phyloP scores from a whole-genome alignment of 257 asterid genomes.

The Catharanthus roseus region DNA sequence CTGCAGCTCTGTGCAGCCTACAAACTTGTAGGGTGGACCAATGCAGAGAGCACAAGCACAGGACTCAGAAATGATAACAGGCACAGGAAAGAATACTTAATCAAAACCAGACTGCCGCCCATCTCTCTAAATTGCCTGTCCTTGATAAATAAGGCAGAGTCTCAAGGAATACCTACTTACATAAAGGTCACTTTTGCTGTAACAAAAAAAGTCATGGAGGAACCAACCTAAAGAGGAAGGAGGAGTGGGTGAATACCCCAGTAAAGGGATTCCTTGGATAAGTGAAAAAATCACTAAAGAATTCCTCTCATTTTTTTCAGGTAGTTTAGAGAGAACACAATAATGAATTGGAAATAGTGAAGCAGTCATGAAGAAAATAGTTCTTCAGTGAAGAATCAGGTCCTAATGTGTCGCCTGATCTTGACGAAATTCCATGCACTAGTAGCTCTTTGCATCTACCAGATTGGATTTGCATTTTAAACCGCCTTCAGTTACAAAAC shows the following conservation, averaged over 20 bases:
- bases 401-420: too few relatives aligned
- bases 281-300: neutral
- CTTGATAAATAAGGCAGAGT: neutral
- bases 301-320: neutral
- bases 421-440: neutral
- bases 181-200: neutral
- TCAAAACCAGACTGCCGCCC: neutral
- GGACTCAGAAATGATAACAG: neutral
- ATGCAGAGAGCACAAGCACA: neutral
- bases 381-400: neutral
- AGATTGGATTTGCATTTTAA: neutral
- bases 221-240: neutral
- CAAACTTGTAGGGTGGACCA: neutral
- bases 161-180: neutral
- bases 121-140: neutral
- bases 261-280: neutral
- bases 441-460: neutral
- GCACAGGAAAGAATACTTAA: neutral
- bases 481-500: neutral
- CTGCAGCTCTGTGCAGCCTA: neutral
- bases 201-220: neutral
- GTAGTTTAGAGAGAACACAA: neutral
- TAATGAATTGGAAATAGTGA: neutral
- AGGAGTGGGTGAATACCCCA: too few relatives aligned
- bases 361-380: neutral